Conservation (phyloP, 768 basidiomycete genomes). For the Naganishia friedmannii region DNA sequence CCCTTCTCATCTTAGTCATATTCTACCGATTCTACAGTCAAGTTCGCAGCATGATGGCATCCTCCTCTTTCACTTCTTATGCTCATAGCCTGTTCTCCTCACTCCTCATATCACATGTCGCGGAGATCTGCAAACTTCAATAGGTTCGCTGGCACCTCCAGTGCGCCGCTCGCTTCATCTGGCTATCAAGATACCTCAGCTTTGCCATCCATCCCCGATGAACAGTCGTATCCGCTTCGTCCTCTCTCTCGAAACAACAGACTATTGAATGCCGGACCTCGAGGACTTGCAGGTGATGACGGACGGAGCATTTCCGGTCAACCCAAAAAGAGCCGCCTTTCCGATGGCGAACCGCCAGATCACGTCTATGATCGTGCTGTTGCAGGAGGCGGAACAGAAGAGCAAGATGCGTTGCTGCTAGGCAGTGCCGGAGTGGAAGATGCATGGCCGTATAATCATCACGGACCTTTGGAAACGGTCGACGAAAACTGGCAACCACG, state of each 20-base stretch:
- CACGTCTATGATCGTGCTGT: neutral
- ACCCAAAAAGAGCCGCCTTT: slow-evolving; percentile 4
- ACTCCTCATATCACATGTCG: neutral
- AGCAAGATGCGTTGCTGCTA: slow-evolving; percentile 22
- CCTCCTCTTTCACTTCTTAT: neutral
- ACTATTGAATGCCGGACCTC: neutral
- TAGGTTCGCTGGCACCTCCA: slow-evolving; percentile 8
- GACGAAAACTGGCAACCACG: neutral
- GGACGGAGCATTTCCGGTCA: neutral
- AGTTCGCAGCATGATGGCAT: too few relatives aligned
- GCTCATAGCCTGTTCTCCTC: neutral
- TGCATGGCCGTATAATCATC: slow-evolving; percentile 10
- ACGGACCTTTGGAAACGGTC: neutral
- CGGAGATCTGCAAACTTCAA: slow-evolving; percentile 14
- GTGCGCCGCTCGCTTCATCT: neutral
- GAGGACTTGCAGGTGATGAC: neutral
- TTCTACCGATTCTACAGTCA: too few relatives aligned
- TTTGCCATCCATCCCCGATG: neutral
- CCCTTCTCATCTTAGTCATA: neutral
- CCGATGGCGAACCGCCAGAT: slow-evolving; percentile 4
- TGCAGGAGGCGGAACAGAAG: slow-evolving; percentile 1
- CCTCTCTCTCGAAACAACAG: slow-evolving; percentile 17
- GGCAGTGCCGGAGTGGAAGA: slow-evolving; percentile 25
- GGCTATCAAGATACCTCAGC: neutral
- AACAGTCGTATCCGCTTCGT: slow-evolving; percentile 8